Percentiles rank a stretch among this genome's conserved stretches.
phyloP scores from a whole-genome alignment of 192 early-diverging fungal genomes.

The Backusella macrospora region DNA sequence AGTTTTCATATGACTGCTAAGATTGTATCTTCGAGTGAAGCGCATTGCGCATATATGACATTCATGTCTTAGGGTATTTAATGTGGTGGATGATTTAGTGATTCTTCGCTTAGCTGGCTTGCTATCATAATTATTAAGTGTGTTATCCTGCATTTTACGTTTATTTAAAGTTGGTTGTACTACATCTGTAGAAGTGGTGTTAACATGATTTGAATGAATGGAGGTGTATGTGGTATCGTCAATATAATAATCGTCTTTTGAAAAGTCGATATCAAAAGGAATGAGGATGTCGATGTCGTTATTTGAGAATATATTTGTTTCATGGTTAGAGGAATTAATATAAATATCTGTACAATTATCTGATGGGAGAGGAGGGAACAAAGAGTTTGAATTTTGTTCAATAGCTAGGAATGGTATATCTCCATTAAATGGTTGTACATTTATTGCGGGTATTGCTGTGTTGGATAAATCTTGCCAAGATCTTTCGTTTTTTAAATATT shows the following conservation, averaged over 20 bases:
- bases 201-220: not conserved
- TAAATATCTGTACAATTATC: not conserved
- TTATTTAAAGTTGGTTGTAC: not conserved
- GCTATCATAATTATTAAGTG: not conserved
- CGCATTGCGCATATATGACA: conserved; percentile 66
- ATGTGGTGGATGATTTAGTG: not conserved
- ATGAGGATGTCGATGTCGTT: not conserved
- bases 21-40: conserved; percentile 83
- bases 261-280: not conserved
- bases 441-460: conserved; percentile 1
- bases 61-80: conserved; percentile 16
- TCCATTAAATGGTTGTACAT: not conserved
- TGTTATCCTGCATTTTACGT: not conserved
- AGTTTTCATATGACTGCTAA: conserved; percentile 75
- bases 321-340: not conserved
- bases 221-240: not conserved
- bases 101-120: not conserved
- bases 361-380: conserved; percentile 10
- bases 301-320: not conserved
- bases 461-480: conserved; percentile 5
- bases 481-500: not conserved
- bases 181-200: not conserved
- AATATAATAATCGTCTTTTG: not conserved
- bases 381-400: not conserved
- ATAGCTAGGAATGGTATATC: conserved; percentile 10